Evolutionary conservation across 495 filamentous ascomycete genomes (phyloP), one percentile per base, ranked within the genome.

Genomic region (Podospora tetraspora): DNA sequence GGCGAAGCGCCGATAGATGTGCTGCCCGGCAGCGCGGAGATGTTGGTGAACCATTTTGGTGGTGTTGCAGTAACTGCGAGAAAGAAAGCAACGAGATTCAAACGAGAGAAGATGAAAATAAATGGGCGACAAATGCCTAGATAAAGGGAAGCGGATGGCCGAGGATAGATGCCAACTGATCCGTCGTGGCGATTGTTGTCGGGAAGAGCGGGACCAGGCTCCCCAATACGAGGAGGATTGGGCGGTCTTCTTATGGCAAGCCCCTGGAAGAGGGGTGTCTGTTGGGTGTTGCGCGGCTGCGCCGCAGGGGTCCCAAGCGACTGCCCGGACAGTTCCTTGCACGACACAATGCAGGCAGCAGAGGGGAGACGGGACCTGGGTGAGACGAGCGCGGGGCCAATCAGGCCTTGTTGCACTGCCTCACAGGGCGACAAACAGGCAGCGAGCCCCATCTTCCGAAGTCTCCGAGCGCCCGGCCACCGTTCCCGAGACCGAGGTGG

Each of bases 1-100:
- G 23, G 60, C 56, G 65, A 62, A 27, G 57, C 67, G 69, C 67
- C 64, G 69, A 63, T 22, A 64, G 61, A 70, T 25, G 57, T 56
- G 22, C 57, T 61, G 59, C 57, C 67, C 43, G 68, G 12, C 43
- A 30, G 37, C 23, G 66, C 52, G 13, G n/a, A 52, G 43, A 16
- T 8, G 22, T 11, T 66, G 65, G 22, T 59, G 19, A n/a, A 66
- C 37, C 65, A 66, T 66, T 1, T 58, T 56, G 57, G 23, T 13
- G 24, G 22, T 57, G 23, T 43, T 64, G 62, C 22, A 58, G 25
- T n/a, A 19, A 19, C 43, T 52, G 16, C 43, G n/a, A n/a, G n/a
- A 6, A 52, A 52, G 43, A 52, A n/a, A n/a, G 43, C 1, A 8
- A 52, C 19, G 43, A 52, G 43, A 52, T 19, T 52, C 43, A 52